Conservation (phyloP, 2,329 filamentous ascomycete species). For the Chaetomium sp. region DNA sequence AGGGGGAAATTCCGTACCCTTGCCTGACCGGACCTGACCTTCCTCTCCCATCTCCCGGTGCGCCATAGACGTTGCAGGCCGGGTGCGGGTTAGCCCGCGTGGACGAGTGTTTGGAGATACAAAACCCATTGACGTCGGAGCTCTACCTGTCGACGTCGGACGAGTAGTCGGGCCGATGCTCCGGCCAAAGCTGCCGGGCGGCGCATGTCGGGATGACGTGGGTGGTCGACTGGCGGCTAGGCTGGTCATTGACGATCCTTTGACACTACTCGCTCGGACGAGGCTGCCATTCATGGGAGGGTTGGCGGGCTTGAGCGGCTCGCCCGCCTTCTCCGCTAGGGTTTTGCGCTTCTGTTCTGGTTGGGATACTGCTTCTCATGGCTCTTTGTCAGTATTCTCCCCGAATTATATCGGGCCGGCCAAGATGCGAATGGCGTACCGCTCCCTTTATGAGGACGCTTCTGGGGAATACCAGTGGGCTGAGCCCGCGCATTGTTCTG, state of each 20-base stretch:
- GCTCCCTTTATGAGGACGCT: constrained; percentile 36
- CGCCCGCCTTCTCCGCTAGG: constrained; percentile 47
- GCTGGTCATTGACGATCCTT: constrained; percentile 30
- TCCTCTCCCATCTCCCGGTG: constrained; percentile 29
- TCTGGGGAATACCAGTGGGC: constrained; percentile 39
- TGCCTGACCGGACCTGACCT: constrained; percentile 25
- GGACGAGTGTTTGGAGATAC: constrained; percentile 41
- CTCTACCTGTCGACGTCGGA: constrained; percentile 39
- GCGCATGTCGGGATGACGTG: constrained; percentile 36
- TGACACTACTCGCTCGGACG: constrained; percentile 35
- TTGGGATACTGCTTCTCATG: constrained; percentile 37
- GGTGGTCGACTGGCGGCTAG: constrained; percentile 28
- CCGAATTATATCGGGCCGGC: not conserved
- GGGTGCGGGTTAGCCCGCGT: constrained; percentile 34
- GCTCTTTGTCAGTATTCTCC: constrained; percentile 11
- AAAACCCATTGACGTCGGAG: constrained; percentile 45
- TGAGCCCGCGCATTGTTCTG: constrained; percentile 51
- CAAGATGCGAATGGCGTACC: constrained; percentile 21
- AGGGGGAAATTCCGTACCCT: constrained; percentile 34
- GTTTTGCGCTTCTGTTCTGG: constrained; percentile 57
- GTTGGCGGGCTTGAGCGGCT: constrained; percentile 39
- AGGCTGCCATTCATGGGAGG: constrained; percentile 35
- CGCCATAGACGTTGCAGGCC: constrained; percentile 35
- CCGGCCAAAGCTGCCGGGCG: constrained; percentile 46
- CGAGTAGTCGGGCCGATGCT: constrained; percentile 50